Conservation (phyloP, 768 basidiomycete genomes). For the Mycena albidolilacea region DNA sequence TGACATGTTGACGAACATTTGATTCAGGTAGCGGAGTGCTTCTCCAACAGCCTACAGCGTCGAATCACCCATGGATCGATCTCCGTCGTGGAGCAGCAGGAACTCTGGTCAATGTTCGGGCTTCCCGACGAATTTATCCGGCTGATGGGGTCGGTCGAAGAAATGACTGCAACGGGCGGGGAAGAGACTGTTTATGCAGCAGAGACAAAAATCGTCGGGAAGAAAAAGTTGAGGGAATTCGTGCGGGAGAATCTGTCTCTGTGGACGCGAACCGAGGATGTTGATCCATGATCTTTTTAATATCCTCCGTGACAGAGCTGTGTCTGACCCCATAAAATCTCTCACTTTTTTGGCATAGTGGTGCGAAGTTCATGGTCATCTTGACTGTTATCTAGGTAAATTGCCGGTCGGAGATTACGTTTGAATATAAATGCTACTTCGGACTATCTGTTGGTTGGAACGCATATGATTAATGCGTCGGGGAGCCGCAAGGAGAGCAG, state of each 20-base stretch:
- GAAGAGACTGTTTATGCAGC: conserved; percentile 21
- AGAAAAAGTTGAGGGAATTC: conserved; percentile 17
- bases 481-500: too few species aligned
- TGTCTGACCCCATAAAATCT: too few species aligned
- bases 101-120: conserved; percentile 11
- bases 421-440: too few species aligned
- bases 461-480: too few species aligned
- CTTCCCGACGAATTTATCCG: conserved; percentile 21
- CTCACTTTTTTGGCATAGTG: too few species aligned
- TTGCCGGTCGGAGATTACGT: too few species aligned
- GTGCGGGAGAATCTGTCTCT: conserved; percentile 14
- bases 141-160: conserved; percentile 26
- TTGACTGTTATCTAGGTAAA: too few species aligned
- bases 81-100: conserved; percentile 17
- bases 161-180: conserved; percentile 21
- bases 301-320: too few species aligned
- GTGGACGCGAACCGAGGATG: background rate
- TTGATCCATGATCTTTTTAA: too few species aligned
- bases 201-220: conserved; percentile 26
- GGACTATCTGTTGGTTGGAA: too few species aligned
- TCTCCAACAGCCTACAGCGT: conserved; percentile 15
- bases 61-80: conserved; percentile 19
- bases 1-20: background rate
- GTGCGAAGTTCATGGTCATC: too few species aligned
- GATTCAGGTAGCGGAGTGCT: conserved; percentile 16